Conservation (phyloP, 768 basidiomycete genomes). For the Pleurotus giganteus region DNA sequence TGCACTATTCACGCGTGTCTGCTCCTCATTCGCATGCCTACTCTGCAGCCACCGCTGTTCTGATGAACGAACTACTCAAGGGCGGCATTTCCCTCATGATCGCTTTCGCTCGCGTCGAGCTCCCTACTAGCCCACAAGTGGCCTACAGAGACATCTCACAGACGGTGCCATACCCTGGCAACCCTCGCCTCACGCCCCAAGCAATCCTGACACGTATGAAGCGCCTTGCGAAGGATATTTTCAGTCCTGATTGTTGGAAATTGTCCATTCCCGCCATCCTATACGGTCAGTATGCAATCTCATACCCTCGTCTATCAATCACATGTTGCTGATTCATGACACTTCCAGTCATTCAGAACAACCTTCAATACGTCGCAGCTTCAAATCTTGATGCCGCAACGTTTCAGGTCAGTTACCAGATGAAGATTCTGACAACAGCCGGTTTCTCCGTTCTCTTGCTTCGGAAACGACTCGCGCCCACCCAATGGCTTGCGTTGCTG, state of each 20-base stretch:
- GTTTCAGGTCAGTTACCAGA: slow-evolving; percentile 96
- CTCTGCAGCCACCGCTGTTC: slow-evolving; percentile 91
- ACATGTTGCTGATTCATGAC: slow-evolving; percentile 10
- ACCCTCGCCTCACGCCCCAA: slow-evolving; percentile 21
- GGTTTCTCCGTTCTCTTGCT: slow-evolving; percentile 83
- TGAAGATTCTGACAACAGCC: slow-evolving; percentile 96
- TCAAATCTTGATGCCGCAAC: slow-evolving; percentile 93
- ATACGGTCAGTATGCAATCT: slow-evolving; percentile 51
- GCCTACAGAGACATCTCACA: slow-evolving; percentile 17
- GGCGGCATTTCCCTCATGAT: slow-evolving; percentile 83
- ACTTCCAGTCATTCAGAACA: slow-evolving; percentile 83
- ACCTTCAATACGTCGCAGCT: slow-evolving; percentile 92
- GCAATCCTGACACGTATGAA: slow-evolving; percentile 46
- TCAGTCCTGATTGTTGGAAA: slow-evolving; percentile 95
- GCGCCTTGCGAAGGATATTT: slow-evolving; percentile 64
- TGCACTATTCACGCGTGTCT: slow-evolving; percentile 94
- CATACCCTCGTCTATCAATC: background rate
- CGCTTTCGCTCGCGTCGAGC: slow-evolving; percentile 68
- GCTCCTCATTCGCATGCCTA: slow-evolving; percentile 74
- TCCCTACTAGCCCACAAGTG: slow-evolving; percentile 18
- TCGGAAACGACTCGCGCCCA: slow-evolving; percentile 66
- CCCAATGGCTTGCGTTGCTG: slow-evolving; percentile 83
- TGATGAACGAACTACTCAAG: slow-evolving; percentile 93
- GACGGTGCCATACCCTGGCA: background rate
- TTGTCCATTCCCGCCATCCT: slow-evolving; percentile 94